Conservation (phyloP, 805 yeast genomes). For the Saccharomycopsis sp. region DNA sequence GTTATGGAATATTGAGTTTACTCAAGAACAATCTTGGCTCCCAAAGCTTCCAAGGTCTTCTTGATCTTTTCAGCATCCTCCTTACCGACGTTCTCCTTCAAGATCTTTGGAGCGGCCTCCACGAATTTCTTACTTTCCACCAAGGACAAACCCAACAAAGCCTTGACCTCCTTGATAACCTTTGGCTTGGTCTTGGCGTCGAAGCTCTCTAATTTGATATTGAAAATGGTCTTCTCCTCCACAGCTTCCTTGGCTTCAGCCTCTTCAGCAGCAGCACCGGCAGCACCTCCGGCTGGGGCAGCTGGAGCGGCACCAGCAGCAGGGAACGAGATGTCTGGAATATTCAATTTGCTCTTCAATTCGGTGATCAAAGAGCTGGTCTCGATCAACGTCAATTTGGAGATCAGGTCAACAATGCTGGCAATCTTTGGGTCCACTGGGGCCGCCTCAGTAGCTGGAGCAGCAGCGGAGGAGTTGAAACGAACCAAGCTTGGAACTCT, state of each 20-base stretch:
- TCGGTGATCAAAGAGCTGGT: conserved; percentile 82
- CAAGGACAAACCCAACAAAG: conserved; percentile 80
- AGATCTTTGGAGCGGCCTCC: conserved; percentile 92
- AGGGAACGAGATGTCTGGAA: conserved; percentile 88
- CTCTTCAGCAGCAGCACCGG: conserved; percentile 57
- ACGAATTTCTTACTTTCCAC: conserved; percentile 98
- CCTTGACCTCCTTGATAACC: conserved; percentile 94
- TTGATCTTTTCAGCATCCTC: conserved; percentile 98
- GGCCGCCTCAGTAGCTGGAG: conserved; percentile 41
- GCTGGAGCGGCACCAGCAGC: conserved; percentile 53
- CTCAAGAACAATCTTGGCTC: conserved; percentile 89
- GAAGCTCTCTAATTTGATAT: conserved; percentile 85
- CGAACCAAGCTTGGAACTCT: conserved; percentile 29
- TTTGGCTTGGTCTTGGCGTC: conserved; percentile 95
- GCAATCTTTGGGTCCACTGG: conserved; percentile 84
- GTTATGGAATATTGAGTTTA: conserved; percentile 31
- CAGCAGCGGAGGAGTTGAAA: conserved; percentile 48
- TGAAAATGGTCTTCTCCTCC: conserved; percentile 90
- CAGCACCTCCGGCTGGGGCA: conserved; percentile 56
- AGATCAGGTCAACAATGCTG: conserved; percentile 82
- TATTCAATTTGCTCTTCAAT: conserved; percentile 74
- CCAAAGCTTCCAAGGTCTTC: conserved; percentile 84
- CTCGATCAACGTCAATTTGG: conserved; percentile 85
- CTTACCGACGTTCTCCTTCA: conserved; percentile 93
- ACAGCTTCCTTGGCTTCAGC: conserved; percentile 67